Evolutionary conservation across 306 rosid species (phyloP).

Genomic region (Malus sieversii): DNA sequence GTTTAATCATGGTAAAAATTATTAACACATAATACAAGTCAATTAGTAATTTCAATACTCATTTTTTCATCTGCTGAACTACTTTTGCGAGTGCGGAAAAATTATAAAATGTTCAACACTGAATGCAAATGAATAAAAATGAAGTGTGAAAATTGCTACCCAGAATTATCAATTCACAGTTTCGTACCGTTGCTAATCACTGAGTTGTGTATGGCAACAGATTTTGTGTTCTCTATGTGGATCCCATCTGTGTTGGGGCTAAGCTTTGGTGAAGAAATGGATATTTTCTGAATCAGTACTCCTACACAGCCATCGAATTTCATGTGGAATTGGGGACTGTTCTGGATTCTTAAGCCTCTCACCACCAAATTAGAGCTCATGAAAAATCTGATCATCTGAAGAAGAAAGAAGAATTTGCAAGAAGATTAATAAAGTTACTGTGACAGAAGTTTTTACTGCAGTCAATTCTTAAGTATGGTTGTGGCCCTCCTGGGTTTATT

Average conservation of each 20-base stretch:
- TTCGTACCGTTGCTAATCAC: slow-evolving; percentile 72
- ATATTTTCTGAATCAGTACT: slow-evolving; percentile 52
- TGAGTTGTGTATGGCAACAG: slow-evolving; percentile 64
- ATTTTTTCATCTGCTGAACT: no score
- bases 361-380: slow-evolving; percentile 76
- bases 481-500: background rate
- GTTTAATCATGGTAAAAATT: slow-evolving; percentile 9
- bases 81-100: no score
- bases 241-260: slow-evolving; percentile 98
- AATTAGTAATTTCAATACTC: no score
- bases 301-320: slow-evolving; percentile 90
- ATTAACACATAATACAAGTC: background rate
- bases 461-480: background rate
- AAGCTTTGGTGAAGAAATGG: slow-evolving; percentile 80
- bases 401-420: background rate
- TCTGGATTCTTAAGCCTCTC: slow-evolving; percentile 53
- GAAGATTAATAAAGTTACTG: background rate
- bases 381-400: slow-evolving; percentile 78
- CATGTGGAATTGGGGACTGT: slow-evolving; percentile 86
- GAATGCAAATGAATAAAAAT: background rate
- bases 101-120: background rate
- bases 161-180: no score
- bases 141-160: background rate
- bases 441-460: background rate
- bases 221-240: slow-evolving; percentile 62